Evolutionary conservation across 2,329 filamentous ascomycete genomes (phyloP).

Genomic region (Epichloe sibirici): DNA sequence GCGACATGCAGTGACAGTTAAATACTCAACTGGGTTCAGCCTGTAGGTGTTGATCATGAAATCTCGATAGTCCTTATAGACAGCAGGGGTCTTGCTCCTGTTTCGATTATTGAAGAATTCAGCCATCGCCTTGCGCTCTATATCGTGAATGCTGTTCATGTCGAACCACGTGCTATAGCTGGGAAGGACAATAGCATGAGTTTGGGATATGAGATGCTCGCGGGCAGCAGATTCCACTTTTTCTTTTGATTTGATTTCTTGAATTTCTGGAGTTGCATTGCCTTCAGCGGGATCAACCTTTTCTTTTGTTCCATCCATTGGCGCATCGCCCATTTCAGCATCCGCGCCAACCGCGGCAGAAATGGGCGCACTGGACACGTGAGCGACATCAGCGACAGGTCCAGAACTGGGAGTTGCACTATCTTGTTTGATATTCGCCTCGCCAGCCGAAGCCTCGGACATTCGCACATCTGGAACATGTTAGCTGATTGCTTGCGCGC

Average conservation of each 20-base stretch:
- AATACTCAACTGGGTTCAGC: slow-evolving; percentile 86
- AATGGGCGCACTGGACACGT: slow-evolving; percentile 50
- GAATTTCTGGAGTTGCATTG: slow-evolving; percentile 34
- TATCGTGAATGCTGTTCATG: slow-evolving; percentile 81
- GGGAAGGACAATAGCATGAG: slow-evolving; percentile 88
- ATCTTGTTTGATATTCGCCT: slow-evolving; percentile 47
- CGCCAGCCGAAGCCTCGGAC: slow-evolving; percentile 36
- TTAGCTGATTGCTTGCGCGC: slow-evolving; percentile 1
- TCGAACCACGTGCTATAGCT: slow-evolving; percentile 99
- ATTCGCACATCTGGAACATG: slow-evolving; percentile 46
- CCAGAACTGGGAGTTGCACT: slow-evolving; percentile 46
- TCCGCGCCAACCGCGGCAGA: slow-evolving; percentile 53
- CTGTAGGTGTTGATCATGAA: slow-evolving; percentile 99
- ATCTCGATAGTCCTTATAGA: slow-evolving; percentile 98
- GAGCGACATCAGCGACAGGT: slow-evolving; percentile 47
- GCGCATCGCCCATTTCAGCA: slow-evolving; percentile 67
- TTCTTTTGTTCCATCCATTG: slow-evolving; percentile 36
- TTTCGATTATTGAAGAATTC: slow-evolving; percentile 99
- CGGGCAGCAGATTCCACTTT: slow-evolving; percentile 75
- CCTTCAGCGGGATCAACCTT: slow-evolving; percentile 33
- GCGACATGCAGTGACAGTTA: slow-evolving; percentile 92
- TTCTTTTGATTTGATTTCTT: slow-evolving; percentile 62
- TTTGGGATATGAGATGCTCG: slow-evolving; percentile 84
- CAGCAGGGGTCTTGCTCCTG: slow-evolving; percentile 90
- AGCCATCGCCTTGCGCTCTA: slow-evolving; percentile 88